Percentiles rank a stretch among this genome's conserved stretches.
Evolutionary conservation across 2,329 filamentous ascomycete species (phyloP).

Genomic region (Hypoxylon sp.): DNA sequence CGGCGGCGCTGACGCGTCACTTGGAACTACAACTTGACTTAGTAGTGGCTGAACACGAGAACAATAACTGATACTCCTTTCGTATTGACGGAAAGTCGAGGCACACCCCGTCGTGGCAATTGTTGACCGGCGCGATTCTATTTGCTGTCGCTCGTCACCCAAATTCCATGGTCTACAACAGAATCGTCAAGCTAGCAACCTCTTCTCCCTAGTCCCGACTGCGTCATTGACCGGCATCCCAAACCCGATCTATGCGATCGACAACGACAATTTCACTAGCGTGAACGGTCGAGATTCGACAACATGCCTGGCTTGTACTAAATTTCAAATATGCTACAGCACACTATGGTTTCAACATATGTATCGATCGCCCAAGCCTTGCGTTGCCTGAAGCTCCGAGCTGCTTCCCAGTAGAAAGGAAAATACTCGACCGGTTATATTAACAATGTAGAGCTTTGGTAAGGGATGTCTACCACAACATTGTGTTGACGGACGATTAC

Average conservation of each 20-base stretch:
- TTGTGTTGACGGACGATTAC: constrained; percentile 1
- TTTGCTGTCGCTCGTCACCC: constrained; percentile 25
- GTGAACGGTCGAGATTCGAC: constrained; percentile 20
- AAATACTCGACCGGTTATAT: background rate
- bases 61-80: constrained; percentile 20
- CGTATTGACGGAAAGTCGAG: constrained; percentile 29
- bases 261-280: constrained; percentile 36
- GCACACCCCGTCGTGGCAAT: constrained; percentile 24
- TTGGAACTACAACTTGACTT: constrained; percentile 16
- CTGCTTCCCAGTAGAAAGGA: background rate
- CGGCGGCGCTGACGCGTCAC: constrained; percentile 35
- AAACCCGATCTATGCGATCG: constrained; percentile 36
- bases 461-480: constrained; percentile 6
- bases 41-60: constrained; percentile 29
- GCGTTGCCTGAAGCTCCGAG: constrained; percentile 6
- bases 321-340: constrained; percentile 10
- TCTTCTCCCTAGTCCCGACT: constrained; percentile 21
- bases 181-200: constrained; percentile 27
- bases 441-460: background rate
- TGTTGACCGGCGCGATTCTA: constrained; percentile 19
- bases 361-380: background rate
- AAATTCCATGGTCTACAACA: constrained; percentile 37
- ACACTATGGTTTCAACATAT: constrained; percentile 21
- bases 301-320: constrained; percentile 17
- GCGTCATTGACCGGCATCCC: constrained; percentile 36